Conservation (phyloP, 495 filamentous ascomycete genomes). For the Collariella sp. region DNA sequence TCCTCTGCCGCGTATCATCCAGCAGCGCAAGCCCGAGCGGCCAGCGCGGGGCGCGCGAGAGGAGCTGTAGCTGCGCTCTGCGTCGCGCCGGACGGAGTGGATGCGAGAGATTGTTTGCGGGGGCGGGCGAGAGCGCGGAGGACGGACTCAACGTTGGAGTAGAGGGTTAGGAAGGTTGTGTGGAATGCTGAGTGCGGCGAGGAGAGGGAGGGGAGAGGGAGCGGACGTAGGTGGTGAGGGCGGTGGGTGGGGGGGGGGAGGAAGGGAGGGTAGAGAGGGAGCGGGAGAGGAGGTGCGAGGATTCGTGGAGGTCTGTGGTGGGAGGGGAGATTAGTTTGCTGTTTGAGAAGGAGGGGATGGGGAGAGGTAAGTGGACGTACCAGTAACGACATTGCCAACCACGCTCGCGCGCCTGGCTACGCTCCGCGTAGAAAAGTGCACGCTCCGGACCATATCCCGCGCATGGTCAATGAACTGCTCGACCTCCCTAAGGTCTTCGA, state of each 20-base stretch:
- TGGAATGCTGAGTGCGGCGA: constrained; percentile 69
- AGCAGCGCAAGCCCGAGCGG: constrained; percentile 55
- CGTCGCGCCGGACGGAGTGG: constrained; percentile 50
- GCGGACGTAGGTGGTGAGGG: constrained; percentile 62
- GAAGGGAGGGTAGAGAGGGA: constrained; percentile 52
- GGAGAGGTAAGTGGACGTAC: constrained; percentile 37
- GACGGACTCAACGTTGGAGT: constrained; percentile 72
- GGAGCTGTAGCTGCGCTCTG: constrained; percentile 68
- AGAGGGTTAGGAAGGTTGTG: constrained; percentile 62
- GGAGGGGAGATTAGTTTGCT: constrained; percentile 29
- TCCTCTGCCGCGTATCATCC: constrained; percentile 77
- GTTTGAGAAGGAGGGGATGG: constrained; percentile 21
- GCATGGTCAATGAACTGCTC: constrained; percentile 88
- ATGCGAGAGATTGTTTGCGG: constrained; percentile 67
- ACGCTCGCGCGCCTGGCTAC: constrained; percentile 62
- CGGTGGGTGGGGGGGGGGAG: constrained; percentile 61
- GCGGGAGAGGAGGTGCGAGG: constrained; percentile 50
- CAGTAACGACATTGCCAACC: constrained; percentile 45
- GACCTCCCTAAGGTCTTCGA: constrained; percentile 82
- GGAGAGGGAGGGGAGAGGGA: constrained; percentile 57
- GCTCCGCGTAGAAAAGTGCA: constrained; percentile 72
- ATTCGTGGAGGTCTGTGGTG: constrained; percentile 57
- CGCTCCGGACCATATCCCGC: constrained; percentile 72
- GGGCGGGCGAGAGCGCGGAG: constrained; percentile 76
- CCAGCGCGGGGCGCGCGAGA: constrained; percentile 67